Base-by-base conservation (phyloP, 768 basidiomycete species). In the Lentinula sp. region DNA sequence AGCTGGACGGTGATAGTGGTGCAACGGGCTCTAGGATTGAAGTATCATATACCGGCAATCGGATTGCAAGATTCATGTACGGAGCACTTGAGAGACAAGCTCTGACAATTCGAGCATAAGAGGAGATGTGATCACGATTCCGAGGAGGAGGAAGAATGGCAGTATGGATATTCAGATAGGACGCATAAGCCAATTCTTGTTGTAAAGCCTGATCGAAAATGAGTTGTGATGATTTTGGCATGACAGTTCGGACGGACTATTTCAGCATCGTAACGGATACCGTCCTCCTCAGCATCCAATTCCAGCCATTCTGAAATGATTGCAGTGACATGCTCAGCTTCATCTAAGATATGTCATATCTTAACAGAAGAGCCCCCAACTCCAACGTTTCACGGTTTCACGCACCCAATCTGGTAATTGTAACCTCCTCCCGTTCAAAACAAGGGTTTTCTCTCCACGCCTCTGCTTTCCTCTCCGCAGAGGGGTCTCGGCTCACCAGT, bases 251-350 rank as follows among this genome's bases (percentile, higher is more conserved):
- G 50, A 80, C 90, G 74, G 72, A 95, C 95, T 59, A 96, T 90
- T 75, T 96, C 97, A 49, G 94, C 90, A 70, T 99, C 97, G 67
- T 96, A 93, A 49, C 97, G 85, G 58, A 98, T 87, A 81, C 95
- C 93, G 67, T 94, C 93, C 73, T 98, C 95, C 0, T 84, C 76
- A 7, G 93, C 88, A 74, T 99, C 97, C 42, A 99, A 79, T 71
- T 97, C 93, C 3, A 99, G 80, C 97, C 97, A 99, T 59, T 95
- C 92, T 2, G 95, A 94, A 7, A 91, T 80, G 71, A 97, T 82
- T 4, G 80, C 88, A 13, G 91, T 85, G 41, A 90, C 76, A 32
- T 80, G 80, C 62, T 89, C 86, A 9, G 86, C 83, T 67, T 93
- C 90, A 71, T 91, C 91, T 93, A 66, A 23, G 23, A 23, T 23